These are phyloP conservation scores for Wickerhamomyces strasburgensis DNA, from an alignment of 805 yeast species.

Conservation along the genomic window DNA sequence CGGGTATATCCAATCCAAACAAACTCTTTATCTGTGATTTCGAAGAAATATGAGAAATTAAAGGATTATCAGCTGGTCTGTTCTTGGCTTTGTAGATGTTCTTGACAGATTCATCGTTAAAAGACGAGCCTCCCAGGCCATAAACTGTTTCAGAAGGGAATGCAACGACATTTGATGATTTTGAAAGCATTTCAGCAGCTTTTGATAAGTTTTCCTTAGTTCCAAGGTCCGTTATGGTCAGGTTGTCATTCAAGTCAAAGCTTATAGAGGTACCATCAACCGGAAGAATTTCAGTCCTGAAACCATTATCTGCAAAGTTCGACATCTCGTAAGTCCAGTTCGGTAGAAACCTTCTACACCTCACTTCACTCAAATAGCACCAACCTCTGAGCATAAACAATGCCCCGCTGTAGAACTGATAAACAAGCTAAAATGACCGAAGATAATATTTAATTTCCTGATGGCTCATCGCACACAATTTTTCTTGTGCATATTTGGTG, in stretches of 20 bases:
- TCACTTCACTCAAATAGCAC: too few species aligned
- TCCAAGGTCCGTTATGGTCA: constrained; percentile 44
- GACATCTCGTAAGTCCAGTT: too few species aligned
- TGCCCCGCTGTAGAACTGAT: too few species aligned
- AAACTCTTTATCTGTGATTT: constrained; percentile 60
- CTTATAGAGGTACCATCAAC: constrained; percentile 19
- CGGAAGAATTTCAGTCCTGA: constrained; percentile 16
- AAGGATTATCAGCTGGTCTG: constrained; percentile 92
- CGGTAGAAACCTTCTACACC: too few species aligned
- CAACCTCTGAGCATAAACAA: too few species aligned
- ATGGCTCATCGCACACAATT: too few species aligned
- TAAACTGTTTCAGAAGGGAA: constrained; percentile 98
- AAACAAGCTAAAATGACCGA: too few species aligned
- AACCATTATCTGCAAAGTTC: background rate
- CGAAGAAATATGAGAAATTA: constrained; percentile 86
- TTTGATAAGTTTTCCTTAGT: constrained; percentile 45
- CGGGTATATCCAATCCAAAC: constrained; percentile 57
- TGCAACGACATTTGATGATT: constrained; percentile 63
- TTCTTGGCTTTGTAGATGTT: constrained; percentile 85
- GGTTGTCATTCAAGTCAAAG: constrained; percentile 23
- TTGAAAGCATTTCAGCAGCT: constrained; percentile 55
- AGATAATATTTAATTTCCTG: too few species aligned
- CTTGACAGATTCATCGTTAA: constrained; percentile 64
- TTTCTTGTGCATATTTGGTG: too few species aligned
- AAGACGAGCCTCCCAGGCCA: constrained; percentile 88